Evolutionary conservation across 768 basidiomycete species (phyloP).

Genomic region (Exidia glandulosa): DNA sequence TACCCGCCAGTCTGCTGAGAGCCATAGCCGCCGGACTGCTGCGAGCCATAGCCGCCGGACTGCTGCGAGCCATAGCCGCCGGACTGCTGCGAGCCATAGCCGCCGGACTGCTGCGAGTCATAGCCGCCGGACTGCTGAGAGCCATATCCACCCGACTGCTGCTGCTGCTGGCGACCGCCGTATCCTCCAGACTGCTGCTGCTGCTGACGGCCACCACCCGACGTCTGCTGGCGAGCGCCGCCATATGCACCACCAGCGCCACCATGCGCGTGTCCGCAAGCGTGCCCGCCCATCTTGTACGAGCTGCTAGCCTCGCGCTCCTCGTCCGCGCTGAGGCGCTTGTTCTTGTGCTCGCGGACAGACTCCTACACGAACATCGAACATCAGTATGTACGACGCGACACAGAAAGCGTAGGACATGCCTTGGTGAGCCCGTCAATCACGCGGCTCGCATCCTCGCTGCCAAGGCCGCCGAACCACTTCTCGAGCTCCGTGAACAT

Average conservation of each 20-base stretch:
- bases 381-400: neutral
- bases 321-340: constrained; percentile 39
- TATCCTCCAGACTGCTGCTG: neutral
- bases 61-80: neutral
- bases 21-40: neutral
- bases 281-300: neutral
- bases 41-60: neutral
- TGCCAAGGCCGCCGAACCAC: constrained; percentile 40
- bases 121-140: constrained; percentile 3
- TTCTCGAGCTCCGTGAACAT: constrained; percentile 48
- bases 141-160: neutral
- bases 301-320: constrained; percentile 6
- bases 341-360: constrained; percentile 45
- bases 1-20: neutral
- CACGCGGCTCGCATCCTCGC: constrained; percentile 32
- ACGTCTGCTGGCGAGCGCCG: neutral
- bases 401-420: constrained; percentile 10
- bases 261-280: neutral
- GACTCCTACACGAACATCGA: constrained; percentile 28
- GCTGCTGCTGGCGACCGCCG: neutral
- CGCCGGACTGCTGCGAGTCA: constrained; percentile 1
- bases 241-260: neutral
- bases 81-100: constrained; percentile 5
- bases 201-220: neutral
- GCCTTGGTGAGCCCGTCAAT: constrained; percentile 45